phyloP scores from a whole-genome alignment of 2,329 filamentous ascomycete genomes.

The Colletotrichum ledebouriae region DNA sequence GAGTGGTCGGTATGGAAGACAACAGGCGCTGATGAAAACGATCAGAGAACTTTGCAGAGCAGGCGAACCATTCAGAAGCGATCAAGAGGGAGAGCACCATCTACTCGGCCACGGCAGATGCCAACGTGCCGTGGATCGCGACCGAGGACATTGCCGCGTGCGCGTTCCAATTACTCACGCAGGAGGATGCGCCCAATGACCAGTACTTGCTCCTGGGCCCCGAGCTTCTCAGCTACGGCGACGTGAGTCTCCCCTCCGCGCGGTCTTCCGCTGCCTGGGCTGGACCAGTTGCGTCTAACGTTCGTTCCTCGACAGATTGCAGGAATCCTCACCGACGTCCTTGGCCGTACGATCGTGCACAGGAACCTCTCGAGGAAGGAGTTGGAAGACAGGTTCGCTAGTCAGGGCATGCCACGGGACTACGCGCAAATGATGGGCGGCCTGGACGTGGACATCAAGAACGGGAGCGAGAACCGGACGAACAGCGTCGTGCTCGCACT shows the following conservation, averaged over 20 bases:
- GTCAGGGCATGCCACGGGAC: conserved; percentile 49
- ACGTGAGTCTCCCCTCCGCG: conserved; percentile 44
- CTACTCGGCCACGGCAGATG: conserved; percentile 58
- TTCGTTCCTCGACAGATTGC: conserved; percentile 47
- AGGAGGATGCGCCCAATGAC: conserved; percentile 54
- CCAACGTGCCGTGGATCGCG: conserved; percentile 61
- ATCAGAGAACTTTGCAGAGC: conserved; percentile 60
- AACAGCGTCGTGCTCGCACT: conserved; percentile 52
- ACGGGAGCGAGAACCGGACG: conserved; percentile 52
- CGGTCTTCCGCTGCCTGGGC: not conserved
- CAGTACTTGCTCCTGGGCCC: conserved; percentile 56
- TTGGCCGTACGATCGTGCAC: conserved; percentile 52
- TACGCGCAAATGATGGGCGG: conserved; percentile 51
- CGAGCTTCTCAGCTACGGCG: conserved; percentile 53
- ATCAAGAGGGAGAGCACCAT: conserved; percentile 57
- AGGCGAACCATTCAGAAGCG: conserved; percentile 44
- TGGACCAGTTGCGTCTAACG: not conserved
- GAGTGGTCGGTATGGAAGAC: not conserved
- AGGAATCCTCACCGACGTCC: conserved; percentile 49
- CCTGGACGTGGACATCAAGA: conserved; percentile 52
- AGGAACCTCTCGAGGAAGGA: conserved; percentile 50
- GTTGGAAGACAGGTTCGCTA: conserved; percentile 45
- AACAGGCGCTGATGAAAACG: not conserved
- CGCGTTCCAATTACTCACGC: conserved; percentile 56
- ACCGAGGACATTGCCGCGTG: conserved; percentile 62